A percentile compares a stretch with the other conserved stretches of the same genome.
Evolutionary conservation across 2,329 filamentous ascomycete genomes (phyloP).

Genomic region (Fonsecaea pugnacius): DNA sequence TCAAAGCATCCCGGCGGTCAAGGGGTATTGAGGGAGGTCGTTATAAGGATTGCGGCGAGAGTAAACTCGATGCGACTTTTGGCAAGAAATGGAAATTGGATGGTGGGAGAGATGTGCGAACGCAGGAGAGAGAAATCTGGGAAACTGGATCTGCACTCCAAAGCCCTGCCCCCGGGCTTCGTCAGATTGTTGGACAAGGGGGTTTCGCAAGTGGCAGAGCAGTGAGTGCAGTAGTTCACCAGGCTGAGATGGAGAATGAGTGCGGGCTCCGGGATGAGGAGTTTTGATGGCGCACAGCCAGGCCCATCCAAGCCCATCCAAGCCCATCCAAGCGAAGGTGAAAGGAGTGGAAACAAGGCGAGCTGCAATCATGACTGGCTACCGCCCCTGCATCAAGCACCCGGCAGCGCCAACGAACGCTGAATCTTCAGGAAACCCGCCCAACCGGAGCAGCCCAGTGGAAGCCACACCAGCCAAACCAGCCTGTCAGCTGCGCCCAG

Average conservation of each 20-base stretch:
- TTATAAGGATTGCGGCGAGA: background rate
- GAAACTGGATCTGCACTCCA: background rate
- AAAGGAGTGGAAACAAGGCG: conserved; percentile 5
- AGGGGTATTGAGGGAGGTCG: background rate
- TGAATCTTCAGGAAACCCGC: background rate
- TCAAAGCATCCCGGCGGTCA: background rate
- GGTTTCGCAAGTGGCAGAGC: conserved; percentile 1
- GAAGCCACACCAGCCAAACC: background rate
- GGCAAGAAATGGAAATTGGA: background rate
- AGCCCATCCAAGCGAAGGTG: background rate
- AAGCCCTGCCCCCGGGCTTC: background rate
- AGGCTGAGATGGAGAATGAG: conserved; percentile 1
- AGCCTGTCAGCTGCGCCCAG: conserved; percentile 1
- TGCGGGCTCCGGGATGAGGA: conserved; percentile 9
- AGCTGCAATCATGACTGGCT: background rate
- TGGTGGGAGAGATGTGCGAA: background rate
- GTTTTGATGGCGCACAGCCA: conserved; percentile 9
- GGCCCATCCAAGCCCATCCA: background rate
- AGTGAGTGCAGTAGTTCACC: conserved; percentile 2
- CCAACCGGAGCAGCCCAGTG: background rate
- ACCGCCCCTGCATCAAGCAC: conserved; percentile 1
- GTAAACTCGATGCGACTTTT: background rate
- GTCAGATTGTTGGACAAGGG: conserved; percentile 6
- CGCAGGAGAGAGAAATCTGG: background rate
- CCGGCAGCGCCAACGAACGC: background rate